Conservation (phyloP, 2,329 filamentous ascomycete genomes). For the Aspergillus brasiliensis region DNA sequence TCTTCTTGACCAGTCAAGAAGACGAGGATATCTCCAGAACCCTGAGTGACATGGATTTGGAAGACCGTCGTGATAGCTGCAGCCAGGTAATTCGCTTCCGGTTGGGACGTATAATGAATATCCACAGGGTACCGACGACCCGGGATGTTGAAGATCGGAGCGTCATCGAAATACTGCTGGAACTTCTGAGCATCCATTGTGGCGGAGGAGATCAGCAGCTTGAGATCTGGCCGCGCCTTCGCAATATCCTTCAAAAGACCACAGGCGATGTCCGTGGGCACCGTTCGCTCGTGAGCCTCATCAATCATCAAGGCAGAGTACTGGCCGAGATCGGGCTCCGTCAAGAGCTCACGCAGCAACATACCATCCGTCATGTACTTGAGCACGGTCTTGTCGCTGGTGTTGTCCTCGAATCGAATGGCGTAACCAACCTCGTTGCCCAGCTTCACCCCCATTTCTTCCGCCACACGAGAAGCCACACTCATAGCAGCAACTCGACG, state of each 20-base stretch:
- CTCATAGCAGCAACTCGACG: constrained; percentile 96
- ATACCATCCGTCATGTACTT: constrained; percentile 99
- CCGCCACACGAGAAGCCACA: constrained; percentile 91
- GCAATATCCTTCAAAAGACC: constrained; percentile 88
- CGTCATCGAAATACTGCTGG: constrained; percentile 85
- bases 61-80: constrained; percentile 92
- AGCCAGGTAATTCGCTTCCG: constrained; percentile 90
- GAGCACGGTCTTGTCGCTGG: constrained; percentile 84
- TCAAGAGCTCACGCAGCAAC: constrained; percentile 85
- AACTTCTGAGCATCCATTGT: constrained; percentile 96
- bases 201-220: constrained; percentile 87
- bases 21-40: constrained; percentile 84
- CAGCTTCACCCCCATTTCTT: constrained; percentile 87
- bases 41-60: constrained; percentile 88
- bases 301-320: constrained; percentile 95
- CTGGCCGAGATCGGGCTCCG: constrained; percentile 76
- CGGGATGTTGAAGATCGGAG: constrained; percentile 92
- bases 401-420: constrained; percentile 92
- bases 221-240: constrained; percentile 78
- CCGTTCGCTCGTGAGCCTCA: constrained; percentile 91
- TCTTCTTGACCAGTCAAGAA: constrained; percentile 97
- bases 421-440: constrained; percentile 93
- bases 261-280: constrained; percentile 87
- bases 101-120: constrained; percentile 85
- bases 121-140: constrained; percentile 87